phyloP scores from a whole-genome alignment of 305 asterid genomes.

The Fraxinus latifolia region DNA sequence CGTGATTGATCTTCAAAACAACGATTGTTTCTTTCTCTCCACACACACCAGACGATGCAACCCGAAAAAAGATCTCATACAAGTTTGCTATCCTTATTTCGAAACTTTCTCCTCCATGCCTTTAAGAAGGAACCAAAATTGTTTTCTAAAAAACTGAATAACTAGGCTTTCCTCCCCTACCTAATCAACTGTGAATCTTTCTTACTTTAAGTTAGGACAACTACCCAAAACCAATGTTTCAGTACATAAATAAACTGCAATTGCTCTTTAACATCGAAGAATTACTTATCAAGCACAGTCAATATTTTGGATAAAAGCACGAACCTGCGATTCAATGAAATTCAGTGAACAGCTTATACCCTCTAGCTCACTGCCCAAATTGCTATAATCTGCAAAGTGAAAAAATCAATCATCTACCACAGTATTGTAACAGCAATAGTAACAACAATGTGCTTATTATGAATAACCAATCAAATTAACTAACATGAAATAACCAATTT shows the following conservation, averaged over 20 bases:
- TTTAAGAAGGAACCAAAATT: not conserved
- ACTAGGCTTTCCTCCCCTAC: not conserved
- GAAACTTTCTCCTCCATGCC: no score
- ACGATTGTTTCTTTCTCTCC: no score
- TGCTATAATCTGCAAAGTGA: slow-evolving; percentile 44
- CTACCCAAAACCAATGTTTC: slow-evolving; percentile 5
- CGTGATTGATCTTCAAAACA: no score
- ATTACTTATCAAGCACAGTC: slow-evolving; percentile 10
- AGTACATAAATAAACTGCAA: slow-evolving; percentile 6
- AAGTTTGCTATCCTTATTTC: no score
- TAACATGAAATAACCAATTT: not conserved
- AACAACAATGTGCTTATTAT: not conserved
- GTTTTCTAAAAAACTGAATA: not conserved
- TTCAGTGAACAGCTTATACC: slow-evolving; percentile 54
- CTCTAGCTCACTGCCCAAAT: slow-evolving; percentile 58
- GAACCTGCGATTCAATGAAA: slow-evolving; percentile 60
- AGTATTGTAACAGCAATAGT: not conserved
- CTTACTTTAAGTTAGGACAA: not conserved
- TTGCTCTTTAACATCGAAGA: slow-evolving; percentile 12
- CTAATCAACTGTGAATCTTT: not conserved
- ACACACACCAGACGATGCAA: no score
- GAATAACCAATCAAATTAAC: not conserved
- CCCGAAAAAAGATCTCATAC: no score
- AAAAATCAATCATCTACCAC: not conserved
- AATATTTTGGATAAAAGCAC: slow-evolving; percentile 20